phyloP scores from a whole-genome alignment of 148 eudicot genomes.

The Silene uniflora region DNA sequence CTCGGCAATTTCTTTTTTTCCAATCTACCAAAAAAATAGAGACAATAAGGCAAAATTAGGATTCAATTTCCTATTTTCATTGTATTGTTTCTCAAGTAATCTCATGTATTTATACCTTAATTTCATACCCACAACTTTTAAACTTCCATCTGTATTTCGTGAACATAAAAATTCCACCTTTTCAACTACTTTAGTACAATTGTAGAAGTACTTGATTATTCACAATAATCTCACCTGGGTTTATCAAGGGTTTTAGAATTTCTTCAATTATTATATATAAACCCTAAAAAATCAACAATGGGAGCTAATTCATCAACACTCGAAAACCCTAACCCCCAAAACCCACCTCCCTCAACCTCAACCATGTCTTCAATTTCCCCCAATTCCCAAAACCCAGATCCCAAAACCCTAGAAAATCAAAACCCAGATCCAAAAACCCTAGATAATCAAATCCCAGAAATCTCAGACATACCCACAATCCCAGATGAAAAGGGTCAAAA shows the following conservation, averaged over 20 bases:
- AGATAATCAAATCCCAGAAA: conserved; percentile 21
- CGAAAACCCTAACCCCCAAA: conserved; percentile 27
- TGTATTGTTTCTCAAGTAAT: conserved; percentile 8
- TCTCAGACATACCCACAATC: conserved; percentile 15
- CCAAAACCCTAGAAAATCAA: conserved; percentile 25
- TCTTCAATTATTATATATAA: not conserved
- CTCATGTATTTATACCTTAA: not conserved
- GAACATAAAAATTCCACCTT: not conserved
- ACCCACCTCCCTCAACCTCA: conserved; percentile 3
- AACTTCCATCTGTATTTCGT: not conserved
- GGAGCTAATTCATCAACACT: conserved; percentile 18
- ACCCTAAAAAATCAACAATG: conserved; percentile 16
- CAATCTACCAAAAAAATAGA: no score
- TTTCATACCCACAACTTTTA: not conserved
- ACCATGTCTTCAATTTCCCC: conserved; percentile 19
- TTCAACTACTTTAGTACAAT: not conserved
- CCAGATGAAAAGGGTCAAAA: conserved; percentile 21
- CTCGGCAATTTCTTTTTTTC: no score
- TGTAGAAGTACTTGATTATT: not conserved
- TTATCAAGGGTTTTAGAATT: conserved; percentile 26
- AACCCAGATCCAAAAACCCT: conserved; percentile 28
- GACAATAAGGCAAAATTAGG: no score
- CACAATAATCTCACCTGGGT: conserved; percentile 14
- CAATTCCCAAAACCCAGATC: conserved; percentile 31
- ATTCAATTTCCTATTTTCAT: no score